phyloP scores from a whole-genome alignment of 352 stramenopile genomes.

The Pythium sukuiense region DNA sequence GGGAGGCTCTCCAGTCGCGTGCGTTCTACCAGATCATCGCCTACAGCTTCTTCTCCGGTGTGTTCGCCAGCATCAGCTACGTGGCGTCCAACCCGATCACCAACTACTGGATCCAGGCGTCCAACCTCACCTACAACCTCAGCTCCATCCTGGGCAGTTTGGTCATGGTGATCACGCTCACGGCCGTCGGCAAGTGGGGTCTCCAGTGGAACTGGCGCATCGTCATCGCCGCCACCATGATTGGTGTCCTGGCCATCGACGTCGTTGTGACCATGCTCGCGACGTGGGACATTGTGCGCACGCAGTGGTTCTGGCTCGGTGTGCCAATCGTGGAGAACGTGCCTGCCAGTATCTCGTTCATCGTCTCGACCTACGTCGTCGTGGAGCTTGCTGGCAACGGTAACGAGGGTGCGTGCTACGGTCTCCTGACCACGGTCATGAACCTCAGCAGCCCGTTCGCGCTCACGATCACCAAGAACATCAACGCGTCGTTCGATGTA shows the following conservation, averaged over 20 bases:
- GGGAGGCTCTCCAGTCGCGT: constrained; percentile 31
- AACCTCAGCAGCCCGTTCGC: constrained; percentile 34
- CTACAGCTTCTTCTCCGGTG: constrained; percentile 31
- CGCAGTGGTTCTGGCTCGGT: constrained; percentile 32
- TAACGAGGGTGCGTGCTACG: constrained; percentile 40
- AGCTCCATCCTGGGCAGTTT: constrained; percentile 21
- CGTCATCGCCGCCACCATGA: constrained; percentile 28
- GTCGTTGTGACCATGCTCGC: constrained; percentile 26
- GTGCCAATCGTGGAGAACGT: constrained; percentile 36
- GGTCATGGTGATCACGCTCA: constrained; percentile 29
- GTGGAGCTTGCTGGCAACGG: constrained; percentile 36
- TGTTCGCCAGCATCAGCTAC: constrained; percentile 30
- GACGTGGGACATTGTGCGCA: constrained; percentile 31
- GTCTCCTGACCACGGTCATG: constrained; percentile 37
- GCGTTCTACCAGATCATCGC: constrained; percentile 34
- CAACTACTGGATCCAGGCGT: constrained; percentile 27
- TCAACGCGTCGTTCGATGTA: constrained; percentile 31
- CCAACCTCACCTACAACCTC: constrained; percentile 31
- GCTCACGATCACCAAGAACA: constrained; percentile 35
- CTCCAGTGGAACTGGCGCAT: constrained; percentile 33
- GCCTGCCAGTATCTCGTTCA: constrained; percentile 30
- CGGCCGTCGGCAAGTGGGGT: constrained; percentile 32
- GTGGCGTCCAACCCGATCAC: constrained; percentile 26
- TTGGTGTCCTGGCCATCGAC: constrained; percentile 27
- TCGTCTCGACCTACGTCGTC: constrained; percentile 36